Conservation (phyloP, 179 eudicot genomes). For the Beta lomatogona region DNA sequence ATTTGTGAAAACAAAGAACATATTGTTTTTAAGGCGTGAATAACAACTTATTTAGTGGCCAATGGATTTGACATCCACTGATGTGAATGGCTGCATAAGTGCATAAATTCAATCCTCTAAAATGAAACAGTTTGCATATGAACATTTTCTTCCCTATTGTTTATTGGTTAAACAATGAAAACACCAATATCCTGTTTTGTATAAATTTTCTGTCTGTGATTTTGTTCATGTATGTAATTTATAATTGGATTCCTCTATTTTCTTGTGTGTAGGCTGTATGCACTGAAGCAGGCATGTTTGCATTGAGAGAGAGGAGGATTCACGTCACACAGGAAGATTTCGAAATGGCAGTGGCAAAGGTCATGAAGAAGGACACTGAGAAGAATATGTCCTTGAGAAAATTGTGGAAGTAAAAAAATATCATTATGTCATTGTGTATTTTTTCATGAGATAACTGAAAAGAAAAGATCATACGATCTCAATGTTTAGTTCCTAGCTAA, state of each 20-base stretch:
- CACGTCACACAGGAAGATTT: slow-evolving; percentile 82
- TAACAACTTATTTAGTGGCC: not conserved
- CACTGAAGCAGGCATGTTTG: slow-evolving; percentile 85
- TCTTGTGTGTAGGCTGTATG: slow-evolving; percentile 56
- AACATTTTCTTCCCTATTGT: not conserved
- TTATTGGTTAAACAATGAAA: not conserved
- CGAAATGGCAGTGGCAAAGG: slow-evolving; percentile 83
- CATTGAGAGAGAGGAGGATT: slow-evolving; percentile 76
- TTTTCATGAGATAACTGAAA: not conserved
- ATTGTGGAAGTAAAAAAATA: slow-evolving; percentile 58
- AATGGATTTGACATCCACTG: not conserved
- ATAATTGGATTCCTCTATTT: not conserved
- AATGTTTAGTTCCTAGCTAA: not conserved
- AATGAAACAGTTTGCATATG: not conserved
- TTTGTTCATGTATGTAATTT: not conserved
- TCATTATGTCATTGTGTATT: not conserved
- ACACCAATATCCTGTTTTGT: not conserved
- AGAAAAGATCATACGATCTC: not conserved
- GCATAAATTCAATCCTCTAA: not conserved
- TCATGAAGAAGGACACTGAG: slow-evolving; percentile 74
- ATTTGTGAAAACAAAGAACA: no score
- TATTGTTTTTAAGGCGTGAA: not conserved
- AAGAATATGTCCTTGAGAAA: slow-evolving; percentile 76
- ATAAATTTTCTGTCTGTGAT: not conserved
- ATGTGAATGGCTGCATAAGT: not conserved